Percentiles rank a stretch among this genome's conserved stretches.
phyloP scores from a whole-genome alignment of 208 protist genomes.

The Trypanosoma boissoni region DNA sequence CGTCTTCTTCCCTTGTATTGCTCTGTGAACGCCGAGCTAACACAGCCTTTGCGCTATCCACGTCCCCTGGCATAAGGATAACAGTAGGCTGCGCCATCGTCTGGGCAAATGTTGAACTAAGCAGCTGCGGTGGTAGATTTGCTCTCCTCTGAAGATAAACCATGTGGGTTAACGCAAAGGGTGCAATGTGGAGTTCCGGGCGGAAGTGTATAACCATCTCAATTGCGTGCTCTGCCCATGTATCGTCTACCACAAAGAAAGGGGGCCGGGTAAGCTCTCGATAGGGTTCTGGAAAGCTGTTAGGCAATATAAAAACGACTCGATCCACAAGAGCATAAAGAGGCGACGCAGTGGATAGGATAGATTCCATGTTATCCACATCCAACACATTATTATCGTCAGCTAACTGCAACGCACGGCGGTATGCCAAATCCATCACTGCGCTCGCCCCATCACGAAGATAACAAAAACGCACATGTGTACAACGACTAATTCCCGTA shows the following conservation, averaged over 20 bases:
- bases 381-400: no score
- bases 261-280: constrained; percentile 53
- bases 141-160: constrained; percentile 45
- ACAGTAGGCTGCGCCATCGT: constrained; percentile 31
- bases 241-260: constrained; percentile 79
- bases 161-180: constrained; percentile 52
- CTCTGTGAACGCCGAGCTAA: no score
- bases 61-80: constrained; percentile 13
- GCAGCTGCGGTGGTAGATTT: constrained; percentile 20
- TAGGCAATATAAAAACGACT: constrained; percentile 69
- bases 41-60: not conserved
- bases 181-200: constrained; percentile 45
- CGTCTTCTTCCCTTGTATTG: not conserved
- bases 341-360: constrained; percentile 44
- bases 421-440: constrained; percentile 61
- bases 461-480: constrained; percentile 77
- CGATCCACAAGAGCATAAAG: constrained; percentile 67
- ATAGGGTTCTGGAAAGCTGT: constrained; percentile 66
- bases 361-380: no score
- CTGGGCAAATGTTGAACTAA: constrained; percentile 43
- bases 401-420: constrained; percentile 31
- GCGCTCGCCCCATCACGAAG: constrained; percentile 60
- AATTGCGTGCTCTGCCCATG: constrained; percentile 80
- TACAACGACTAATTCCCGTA: constrained; percentile 39
- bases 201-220: constrained; percentile 73